phyloP scores from a whole-genome alignment of 768 basidiomycete species.

The Hemileccinum impolitum region DNA sequence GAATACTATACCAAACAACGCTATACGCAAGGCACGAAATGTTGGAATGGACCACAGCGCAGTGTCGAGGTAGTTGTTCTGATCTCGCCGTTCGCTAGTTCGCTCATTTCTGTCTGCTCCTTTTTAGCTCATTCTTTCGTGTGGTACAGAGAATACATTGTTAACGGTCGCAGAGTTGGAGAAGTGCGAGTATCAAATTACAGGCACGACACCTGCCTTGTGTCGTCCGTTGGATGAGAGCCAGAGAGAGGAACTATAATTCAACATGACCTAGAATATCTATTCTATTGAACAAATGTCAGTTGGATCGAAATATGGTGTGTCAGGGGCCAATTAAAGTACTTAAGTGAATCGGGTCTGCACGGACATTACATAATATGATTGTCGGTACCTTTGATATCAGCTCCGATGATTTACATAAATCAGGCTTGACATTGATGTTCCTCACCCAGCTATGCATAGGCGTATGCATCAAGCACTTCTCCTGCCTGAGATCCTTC shows the following conservation, averaged over 20 bases:
- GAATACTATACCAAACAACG: constrained; percentile 80
- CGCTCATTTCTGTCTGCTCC: constrained; percentile 1
- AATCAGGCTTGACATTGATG: too few species aligned
- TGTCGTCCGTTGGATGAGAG: constrained; percentile 47
- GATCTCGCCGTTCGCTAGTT: background rate
- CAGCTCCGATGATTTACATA: background rate
- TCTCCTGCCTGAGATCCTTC: constrained; percentile 19
- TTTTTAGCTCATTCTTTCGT: constrained; percentile 69
- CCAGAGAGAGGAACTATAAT: constrained; percentile 31
- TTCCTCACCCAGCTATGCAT: background rate
- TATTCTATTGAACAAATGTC: constrained; percentile 1
- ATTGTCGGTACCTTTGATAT: too few species aligned
- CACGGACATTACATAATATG: too few species aligned
- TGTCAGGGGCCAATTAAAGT: background rate
- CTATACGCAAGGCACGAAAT: constrained; percentile 82
- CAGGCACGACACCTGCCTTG: constrained; percentile 80
- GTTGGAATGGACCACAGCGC: constrained; percentile 96
- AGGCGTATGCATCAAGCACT: constrained; percentile 17
- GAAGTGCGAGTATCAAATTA: constrained; percentile 93
- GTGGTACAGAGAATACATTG: constrained; percentile 82
- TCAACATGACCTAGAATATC: background rate
- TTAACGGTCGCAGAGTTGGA: constrained; percentile 82
- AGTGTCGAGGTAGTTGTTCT: constrained; percentile 62
- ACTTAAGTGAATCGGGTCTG: background rate
- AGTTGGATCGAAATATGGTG: background rate